Conservation (phyloP, 2,329 filamentous ascomycete species). For the Eutypa lata region DNA sequence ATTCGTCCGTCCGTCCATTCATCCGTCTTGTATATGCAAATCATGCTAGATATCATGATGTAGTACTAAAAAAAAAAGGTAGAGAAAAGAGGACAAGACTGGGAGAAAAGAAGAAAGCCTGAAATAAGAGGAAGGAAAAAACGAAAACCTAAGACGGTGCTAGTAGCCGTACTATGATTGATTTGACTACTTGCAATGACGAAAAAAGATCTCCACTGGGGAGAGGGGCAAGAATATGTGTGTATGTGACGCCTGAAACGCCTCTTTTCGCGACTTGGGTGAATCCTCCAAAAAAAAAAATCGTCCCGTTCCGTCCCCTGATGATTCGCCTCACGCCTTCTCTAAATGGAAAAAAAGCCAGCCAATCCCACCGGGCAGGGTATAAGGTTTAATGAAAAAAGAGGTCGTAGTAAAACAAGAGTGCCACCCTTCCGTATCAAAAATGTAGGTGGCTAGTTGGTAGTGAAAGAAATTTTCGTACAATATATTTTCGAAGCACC, state of each 20-base stretch:
- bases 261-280: neutral
- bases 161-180: neutral
- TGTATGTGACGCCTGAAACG: neutral
- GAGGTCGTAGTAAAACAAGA: slow-evolving; percentile 1
- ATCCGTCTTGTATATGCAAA: slow-evolving; percentile 1
- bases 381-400: neutral
- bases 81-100: neutral
- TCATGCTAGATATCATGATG: slow-evolving; percentile 1
- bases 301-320: neutral
- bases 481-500: neutral
- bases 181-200: neutral
- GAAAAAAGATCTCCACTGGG: no score
- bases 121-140: neutral
- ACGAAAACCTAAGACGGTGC: neutral
- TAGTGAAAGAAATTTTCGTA: neutral
- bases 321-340: neutral
- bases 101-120: neutral
- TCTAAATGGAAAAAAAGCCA: neutral
- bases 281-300: neutral
- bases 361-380: neutral
- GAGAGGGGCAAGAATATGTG: neutral
- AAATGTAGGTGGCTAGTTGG: neutral
- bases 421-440: neutral
- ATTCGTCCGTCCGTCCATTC: neutral
- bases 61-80: neutral